A percentile compares a stretch with the other conserved stretches of the same genome.
These are phyloP conservation scores for Panellus pusillus DNA, from an alignment of 768 basidiomycete species.

Conservation along the genomic window DNA sequence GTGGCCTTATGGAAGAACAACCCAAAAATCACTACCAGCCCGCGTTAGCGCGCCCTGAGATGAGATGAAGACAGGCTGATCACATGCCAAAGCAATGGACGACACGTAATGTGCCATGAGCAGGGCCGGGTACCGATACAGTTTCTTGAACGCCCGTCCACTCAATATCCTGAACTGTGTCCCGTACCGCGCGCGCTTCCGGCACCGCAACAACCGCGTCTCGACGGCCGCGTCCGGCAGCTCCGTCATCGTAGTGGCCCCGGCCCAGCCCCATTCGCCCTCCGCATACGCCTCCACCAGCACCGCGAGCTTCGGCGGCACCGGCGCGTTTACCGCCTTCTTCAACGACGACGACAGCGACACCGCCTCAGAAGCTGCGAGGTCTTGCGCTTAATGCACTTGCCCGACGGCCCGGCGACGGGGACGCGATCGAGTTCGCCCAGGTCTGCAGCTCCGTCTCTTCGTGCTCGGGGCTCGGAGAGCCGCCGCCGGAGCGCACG, in stretches of 20 bases:
- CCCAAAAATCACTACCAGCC: conserved; percentile 76
- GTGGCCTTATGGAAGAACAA: conserved; percentile 88
- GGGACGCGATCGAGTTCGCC: conserved; percentile 40
- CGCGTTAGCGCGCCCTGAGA: background rate
- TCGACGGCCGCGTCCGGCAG: conserved; percentile 71
- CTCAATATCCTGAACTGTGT: conserved; percentile 95
- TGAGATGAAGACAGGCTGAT: conserved; percentile 32
- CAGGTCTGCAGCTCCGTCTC: conserved; percentile 56
- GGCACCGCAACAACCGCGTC: conserved; percentile 63
- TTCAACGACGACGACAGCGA: conserved; percentile 30
- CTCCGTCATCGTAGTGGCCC: conserved; percentile 37
- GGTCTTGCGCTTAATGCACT: conserved; percentile 68
- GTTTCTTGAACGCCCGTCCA: conserved; percentile 95
- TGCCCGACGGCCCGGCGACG: no score
- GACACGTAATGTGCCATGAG: conserved; percentile 89
- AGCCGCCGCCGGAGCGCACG: conserved; percentile 39
- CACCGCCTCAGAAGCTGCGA: conserved; percentile 71
- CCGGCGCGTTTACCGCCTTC: conserved; percentile 28
- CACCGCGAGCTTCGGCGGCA: conserved; percentile 60
- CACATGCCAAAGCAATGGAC: conserved; percentile 80
- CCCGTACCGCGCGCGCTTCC: conserved; percentile 79
- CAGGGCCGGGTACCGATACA: conserved; percentile 92
- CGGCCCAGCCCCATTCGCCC: conserved; percentile 42
- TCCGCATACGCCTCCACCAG: conserved; percentile 73
- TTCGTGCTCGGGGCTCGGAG: conserved; percentile 34